A percentile compares a stretch with the other conserved stretches of the same genome.
Conservation (phyloP, 1,284 basidiomycete genomes). For the Marasmius sp. region DNA sequence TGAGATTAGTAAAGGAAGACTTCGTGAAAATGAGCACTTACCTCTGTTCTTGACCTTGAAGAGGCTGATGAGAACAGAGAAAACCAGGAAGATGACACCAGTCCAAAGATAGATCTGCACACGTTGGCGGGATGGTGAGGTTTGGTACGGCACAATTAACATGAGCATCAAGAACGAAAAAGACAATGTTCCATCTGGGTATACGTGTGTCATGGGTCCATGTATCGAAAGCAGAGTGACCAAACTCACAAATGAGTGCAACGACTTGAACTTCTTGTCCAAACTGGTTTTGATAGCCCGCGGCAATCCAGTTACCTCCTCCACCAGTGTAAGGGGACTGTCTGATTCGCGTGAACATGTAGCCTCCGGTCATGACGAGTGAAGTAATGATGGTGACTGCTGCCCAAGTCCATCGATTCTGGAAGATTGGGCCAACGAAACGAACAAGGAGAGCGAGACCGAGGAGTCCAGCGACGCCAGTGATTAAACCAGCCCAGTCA, state of each 20-base stretch:
- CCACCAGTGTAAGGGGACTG: conserved; percentile 70
- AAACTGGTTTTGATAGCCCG: conserved; percentile 88
- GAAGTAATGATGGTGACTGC: conserved; percentile 60
- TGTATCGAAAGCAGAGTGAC: conserved; percentile 3
- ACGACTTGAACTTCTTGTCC: conserved; percentile 94
- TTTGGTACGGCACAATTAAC: conserved; percentile 78
- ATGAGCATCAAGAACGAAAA: conserved; percentile 84
- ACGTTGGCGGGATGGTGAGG: conserved; percentile 76
- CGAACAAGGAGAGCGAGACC: conserved; percentile 51
- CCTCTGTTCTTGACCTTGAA: conserved; percentile 93
- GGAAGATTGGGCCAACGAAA: conserved; percentile 68
- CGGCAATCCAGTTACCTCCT: conserved; percentile 80
- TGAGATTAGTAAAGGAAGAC: background rate
- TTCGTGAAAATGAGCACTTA: conserved; percentile 30
- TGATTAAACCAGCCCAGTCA: conserved; percentile 61
- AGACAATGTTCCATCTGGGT: conserved; percentile 74
- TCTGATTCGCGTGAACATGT: conserved; percentile 97
- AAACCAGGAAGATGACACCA: conserved; percentile 79
- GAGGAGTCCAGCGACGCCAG: conserved; percentile 42
- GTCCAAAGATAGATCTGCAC: conserved; percentile 90
- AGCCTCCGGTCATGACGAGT: conserved; percentile 85
- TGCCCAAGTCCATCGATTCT: conserved; percentile 84
- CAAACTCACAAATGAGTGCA: conserved; percentile 77
- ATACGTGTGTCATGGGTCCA: conserved; percentile 3
- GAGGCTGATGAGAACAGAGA: conserved; percentile 85